phyloP scores from a whole-genome alignment of 2,329 filamentous ascomycete genomes.

The Calonectria pteridis region DNA sequence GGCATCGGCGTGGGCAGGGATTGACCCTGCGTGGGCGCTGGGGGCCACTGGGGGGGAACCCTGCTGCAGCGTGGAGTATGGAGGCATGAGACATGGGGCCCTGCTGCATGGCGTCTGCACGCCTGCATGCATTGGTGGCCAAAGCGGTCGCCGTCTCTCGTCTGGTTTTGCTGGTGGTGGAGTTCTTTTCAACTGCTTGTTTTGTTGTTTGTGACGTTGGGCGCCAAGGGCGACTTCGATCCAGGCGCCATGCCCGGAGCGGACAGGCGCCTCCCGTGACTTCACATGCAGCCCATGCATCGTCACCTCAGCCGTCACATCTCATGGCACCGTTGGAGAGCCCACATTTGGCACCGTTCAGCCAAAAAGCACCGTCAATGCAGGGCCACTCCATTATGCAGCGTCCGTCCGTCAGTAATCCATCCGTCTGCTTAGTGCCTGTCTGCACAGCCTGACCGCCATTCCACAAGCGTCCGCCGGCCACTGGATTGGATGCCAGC shows the following conservation, averaged over 20 bases:
- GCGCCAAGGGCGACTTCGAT: slow-evolving; percentile 30
- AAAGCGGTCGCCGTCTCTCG: slow-evolving; percentile 17
- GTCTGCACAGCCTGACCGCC: slow-evolving; percentile 38
- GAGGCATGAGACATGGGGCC: slow-evolving; percentile 9
- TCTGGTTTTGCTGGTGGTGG: slow-evolving; percentile 36
- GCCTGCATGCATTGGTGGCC: slow-evolving; percentile 13
- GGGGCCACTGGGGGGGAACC: neutral
- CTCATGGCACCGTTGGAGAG: slow-evolving; percentile 18
- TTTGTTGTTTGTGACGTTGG: slow-evolving; percentile 32
- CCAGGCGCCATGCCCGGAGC: slow-evolving; percentile 25
- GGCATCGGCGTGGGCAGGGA: slow-evolving; percentile 1
- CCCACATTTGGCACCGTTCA: slow-evolving; percentile 24
- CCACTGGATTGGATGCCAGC: slow-evolving; percentile 27
- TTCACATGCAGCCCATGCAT: slow-evolving; percentile 33
- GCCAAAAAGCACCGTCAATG: slow-evolving; percentile 31
- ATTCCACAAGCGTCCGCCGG: slow-evolving; percentile 30
- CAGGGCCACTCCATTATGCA: slow-evolving; percentile 16
- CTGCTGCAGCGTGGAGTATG: neutral
- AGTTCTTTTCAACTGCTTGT: slow-evolving; percentile 29
- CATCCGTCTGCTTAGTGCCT: slow-evolving; percentile 13
- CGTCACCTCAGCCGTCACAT: slow-evolving; percentile 19
- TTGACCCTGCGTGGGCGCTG: neutral
- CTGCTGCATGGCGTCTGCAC: slow-evolving; percentile 32
- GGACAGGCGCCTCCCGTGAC: slow-evolving; percentile 38
- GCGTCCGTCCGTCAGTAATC: slow-evolving; percentile 9